phyloP scores from a whole-genome alignment of 441 rosid species.

The Dalechampia spathulata region DNA sequence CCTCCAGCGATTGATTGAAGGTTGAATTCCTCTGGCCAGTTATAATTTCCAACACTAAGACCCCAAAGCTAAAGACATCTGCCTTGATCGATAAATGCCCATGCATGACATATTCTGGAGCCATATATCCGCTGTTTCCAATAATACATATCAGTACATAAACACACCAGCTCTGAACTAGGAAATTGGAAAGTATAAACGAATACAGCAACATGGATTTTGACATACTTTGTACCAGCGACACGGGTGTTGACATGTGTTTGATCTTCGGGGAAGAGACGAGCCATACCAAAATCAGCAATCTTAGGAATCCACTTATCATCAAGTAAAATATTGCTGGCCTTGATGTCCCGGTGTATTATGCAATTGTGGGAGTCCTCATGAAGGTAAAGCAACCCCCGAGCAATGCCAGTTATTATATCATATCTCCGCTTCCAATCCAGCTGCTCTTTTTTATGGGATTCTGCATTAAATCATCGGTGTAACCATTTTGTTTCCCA shows the following conservation, averaged over 20 bases:
- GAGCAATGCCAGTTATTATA: conserved; percentile 64
- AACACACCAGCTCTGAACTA: not conserved
- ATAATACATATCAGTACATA: conserved; percentile 1
- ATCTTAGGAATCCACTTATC: conserved; percentile 95
- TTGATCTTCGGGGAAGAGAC: conserved; percentile 85
- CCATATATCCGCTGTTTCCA: conserved; percentile 82
- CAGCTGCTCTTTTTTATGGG: conserved; percentile 38
- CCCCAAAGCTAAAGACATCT: conserved; percentile 92
- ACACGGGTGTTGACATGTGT: conserved; percentile 84
- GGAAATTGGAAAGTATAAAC: not conserved
- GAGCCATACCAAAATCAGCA: conserved; percentile 98
- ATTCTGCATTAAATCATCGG: conserved; percentile 35
- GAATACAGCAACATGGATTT: not conserved
- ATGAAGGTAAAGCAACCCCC: conserved; percentile 86
- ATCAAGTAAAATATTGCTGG: conserved; percentile 82
- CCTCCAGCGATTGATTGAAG: conserved; percentile 37
- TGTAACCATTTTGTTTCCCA: not conserved
- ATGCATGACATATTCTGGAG: conserved; percentile 87
- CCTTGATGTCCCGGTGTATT: conserved; percentile 91
- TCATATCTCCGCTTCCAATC: conserved; percentile 75
- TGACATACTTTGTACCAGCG: conserved; percentile 85
- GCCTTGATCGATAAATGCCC: conserved; percentile 72
- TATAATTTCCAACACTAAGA: conserved; percentile 72
- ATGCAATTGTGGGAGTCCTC: conserved; percentile 74
- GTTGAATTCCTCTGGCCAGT: conserved; percentile 67